Percentiles rank a stretch among this genome's conserved stretches.
These are phyloP conservation scores for Alisma plantagoaquatica DNA, from an alignment of 106 monocot species.

Conservation along the genomic window DNA sequence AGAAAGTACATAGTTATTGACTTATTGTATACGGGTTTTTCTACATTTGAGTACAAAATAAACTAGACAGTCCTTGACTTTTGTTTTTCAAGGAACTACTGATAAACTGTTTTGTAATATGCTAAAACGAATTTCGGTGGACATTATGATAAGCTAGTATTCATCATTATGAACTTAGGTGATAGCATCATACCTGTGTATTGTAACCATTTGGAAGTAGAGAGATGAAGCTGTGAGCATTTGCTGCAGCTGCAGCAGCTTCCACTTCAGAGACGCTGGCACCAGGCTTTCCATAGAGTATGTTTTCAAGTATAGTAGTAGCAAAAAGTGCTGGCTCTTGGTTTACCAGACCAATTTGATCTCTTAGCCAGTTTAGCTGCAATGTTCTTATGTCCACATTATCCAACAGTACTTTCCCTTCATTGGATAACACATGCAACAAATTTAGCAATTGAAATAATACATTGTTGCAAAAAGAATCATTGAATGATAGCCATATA, in stretches of 20 bases:
- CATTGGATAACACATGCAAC: conserved; percentile 5
- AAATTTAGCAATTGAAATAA: not conserved
- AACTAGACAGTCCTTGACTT: not conserved
- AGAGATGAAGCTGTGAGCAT: conserved; percentile 95
- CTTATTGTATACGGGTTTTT: not conserved
- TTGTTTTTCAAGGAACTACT: too few relatives aligned
- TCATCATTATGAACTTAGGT: too few relatives aligned
- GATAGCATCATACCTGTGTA: conserved; percentile 47
- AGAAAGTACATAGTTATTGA: not conserved
- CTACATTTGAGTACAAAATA: not conserved
- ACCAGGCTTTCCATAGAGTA: conserved; percentile 90
- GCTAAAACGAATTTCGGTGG: too few relatives aligned
- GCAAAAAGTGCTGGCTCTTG: conserved; percentile 99
- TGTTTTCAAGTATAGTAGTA: conserved; percentile 88
- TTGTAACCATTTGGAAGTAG: conserved; percentile 94
- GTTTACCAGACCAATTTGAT: conserved; percentile 94
- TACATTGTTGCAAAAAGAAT: not conserved
- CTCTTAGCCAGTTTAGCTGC: conserved; percentile 82
- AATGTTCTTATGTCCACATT: conserved; percentile 91
- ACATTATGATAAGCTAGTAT: too few relatives aligned
- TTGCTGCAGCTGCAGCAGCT: conserved; percentile 84
- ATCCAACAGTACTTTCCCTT: conserved; percentile 87
- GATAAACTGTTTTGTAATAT: too few relatives aligned
- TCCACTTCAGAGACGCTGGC: conserved; percentile 91
- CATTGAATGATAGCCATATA: too few relatives aligned